Conservation (phyloP, 495 filamentous ascomycete genomes). For the Tuber indicum region DNA sequence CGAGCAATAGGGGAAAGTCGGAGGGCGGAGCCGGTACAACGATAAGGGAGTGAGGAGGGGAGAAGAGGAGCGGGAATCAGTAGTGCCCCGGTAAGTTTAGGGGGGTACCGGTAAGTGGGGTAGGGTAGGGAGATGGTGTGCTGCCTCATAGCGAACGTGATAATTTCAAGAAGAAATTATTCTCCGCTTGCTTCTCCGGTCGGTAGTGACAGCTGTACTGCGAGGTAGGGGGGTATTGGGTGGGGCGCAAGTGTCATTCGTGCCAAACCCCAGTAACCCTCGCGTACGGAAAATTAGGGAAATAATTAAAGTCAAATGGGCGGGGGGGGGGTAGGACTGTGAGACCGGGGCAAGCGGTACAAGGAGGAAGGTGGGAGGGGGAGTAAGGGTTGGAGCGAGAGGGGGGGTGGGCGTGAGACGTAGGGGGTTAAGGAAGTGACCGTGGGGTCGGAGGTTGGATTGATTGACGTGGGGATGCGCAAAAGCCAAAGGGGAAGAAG, state of each 20-base stretch:
- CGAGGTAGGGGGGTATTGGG: not conserved
- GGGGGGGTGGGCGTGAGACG: not conserved
- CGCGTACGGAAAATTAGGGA: constrained; percentile 33
- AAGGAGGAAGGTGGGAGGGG: not conserved
- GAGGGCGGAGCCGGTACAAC: not conserved
- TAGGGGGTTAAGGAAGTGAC: not conserved
- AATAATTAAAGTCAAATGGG: constrained; percentile 4
- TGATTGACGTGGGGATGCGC: not conserved
- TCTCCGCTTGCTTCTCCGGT: constrained; percentile 22
- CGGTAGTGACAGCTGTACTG: not conserved
- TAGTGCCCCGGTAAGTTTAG: not conserved
- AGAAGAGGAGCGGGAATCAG: not conserved
- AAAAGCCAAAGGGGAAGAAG: not conserved
- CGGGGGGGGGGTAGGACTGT: not conserved
- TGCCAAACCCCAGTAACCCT: constrained; percentile 7
- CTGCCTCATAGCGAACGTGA: not conserved
- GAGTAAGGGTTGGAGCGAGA: not conserved
- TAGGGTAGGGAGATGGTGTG: not conserved
- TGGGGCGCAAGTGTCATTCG: not conserved
- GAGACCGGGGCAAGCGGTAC: not conserved
- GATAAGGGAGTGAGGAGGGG: not conserved
- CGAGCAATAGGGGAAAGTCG: constrained; percentile 17
- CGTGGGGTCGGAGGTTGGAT: not conserved
- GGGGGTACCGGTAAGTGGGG: not conserved
- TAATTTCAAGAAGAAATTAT: constrained; percentile 15